Conservation (phyloP, 306 rosid species). For the Trifolium pratense region DNA sequence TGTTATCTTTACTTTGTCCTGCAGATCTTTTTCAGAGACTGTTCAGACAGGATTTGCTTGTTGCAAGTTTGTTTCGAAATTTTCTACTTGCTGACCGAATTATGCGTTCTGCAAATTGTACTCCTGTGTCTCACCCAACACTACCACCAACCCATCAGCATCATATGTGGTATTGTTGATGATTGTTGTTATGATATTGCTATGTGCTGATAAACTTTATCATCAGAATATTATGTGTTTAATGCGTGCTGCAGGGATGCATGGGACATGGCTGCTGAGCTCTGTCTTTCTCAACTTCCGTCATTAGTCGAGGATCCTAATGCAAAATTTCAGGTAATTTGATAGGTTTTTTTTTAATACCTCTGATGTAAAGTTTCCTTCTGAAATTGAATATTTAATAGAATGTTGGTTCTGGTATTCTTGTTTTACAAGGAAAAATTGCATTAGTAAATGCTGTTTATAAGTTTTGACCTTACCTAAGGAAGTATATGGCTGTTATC, state of each 20-base stretch:
- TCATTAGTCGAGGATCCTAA: constrained; percentile 80
- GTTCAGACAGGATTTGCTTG: constrained; percentile 96
- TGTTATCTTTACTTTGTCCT: constrained; percentile 14
- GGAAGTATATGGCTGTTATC: constrained; percentile 26
- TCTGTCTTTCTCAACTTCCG: constrained; percentile 98
- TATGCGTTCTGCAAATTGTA: constrained; percentile 98
- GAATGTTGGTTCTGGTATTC: constrained; percentile 2
- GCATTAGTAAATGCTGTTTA: constrained; percentile 3
- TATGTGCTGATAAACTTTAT: constrained; percentile 27
- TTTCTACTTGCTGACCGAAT: constrained; percentile 97
- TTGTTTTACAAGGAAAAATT: background rate
- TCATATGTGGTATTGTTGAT: constrained; percentile 88
- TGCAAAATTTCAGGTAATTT: constrained; percentile 79
- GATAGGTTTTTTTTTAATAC: constrained; percentile 18
- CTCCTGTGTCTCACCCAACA: constrained; percentile 88
- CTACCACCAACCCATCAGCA: constrained; percentile 98
- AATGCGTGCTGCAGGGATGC: constrained; percentile 86
- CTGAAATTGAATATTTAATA: constrained; percentile 25
- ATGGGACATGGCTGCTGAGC: constrained; percentile 99
- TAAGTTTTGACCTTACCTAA: constrained; percentile 31
- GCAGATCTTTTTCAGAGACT: constrained; percentile 97
- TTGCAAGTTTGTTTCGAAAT: constrained; percentile 89
- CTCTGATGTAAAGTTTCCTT: constrained; percentile 27
- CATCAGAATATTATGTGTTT: constrained; percentile 29
- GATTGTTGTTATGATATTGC: constrained; percentile 41